Evolutionary conservation across 371 early-diverging fungal genomes (phyloP).

Genomic region (Rhizomucor miehei): DNA sequence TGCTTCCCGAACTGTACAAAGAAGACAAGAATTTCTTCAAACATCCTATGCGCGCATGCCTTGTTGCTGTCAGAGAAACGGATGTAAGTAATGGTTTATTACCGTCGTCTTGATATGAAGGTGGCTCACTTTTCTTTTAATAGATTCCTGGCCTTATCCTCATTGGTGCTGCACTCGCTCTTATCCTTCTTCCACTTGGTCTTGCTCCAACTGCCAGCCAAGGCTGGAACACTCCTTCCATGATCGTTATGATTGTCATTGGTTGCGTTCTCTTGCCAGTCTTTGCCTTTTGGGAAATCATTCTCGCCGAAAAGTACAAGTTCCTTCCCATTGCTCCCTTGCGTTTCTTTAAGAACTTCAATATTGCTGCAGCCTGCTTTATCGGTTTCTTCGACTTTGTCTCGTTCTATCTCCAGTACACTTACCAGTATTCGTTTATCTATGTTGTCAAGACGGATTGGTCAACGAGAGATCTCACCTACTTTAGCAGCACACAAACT

Average conservation of each 20-base stretch:
- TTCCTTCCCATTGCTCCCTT: conserved; percentile 14
- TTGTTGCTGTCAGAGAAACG: conserved; percentile 6
- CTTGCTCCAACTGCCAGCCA: conserved; percentile 12
- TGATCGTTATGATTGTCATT: conserved; percentile 19
- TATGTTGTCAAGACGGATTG: conserved; percentile 15
- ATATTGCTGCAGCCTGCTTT: conserved; percentile 14
- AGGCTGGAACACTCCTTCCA: conserved; percentile 18
- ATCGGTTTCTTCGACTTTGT: conserved; percentile 20
- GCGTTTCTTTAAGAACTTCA: conserved; percentile 19
- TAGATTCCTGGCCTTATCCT: conserved; percentile 18
- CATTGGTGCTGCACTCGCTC: conserved; percentile 16
- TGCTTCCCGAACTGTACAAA: not conserved
- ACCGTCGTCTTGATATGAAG: not conserved
- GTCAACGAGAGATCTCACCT: conserved; percentile 8
- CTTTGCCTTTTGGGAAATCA: conserved; percentile 13
- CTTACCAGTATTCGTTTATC: conserved; percentile 17
- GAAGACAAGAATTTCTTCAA: conserved; percentile 15
- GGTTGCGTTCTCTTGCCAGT: conserved; percentile 11
- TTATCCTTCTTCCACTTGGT: conserved; percentile 13
- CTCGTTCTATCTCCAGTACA: conserved; percentile 18
- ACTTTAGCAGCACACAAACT: conserved; percentile 14
- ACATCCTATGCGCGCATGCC: conserved; percentile 9
- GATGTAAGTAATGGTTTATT: conserved; percentile 8
- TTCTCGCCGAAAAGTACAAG: conserved; percentile 6
- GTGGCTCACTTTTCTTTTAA: not conserved